phyloP scores from a whole-genome alignment of 257 asterid species.

The Salvia rosmarinus region DNA sequence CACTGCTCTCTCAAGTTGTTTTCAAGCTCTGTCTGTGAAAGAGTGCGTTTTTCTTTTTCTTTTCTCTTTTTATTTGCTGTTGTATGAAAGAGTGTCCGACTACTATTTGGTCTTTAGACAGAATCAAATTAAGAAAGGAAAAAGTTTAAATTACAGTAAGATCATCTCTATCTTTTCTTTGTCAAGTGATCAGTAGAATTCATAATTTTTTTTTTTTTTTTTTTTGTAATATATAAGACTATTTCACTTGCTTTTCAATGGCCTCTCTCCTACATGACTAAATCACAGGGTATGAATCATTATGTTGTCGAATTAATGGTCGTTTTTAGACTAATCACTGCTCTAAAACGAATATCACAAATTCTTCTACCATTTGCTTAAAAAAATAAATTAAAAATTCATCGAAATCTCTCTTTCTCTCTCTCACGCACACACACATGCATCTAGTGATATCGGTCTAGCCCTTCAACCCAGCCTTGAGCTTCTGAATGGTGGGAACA shows the following conservation, averaged over 20 bases:
- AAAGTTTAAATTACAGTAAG: too few species aligned
- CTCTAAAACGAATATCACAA: too few species aligned
- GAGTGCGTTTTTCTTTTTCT: background rate
- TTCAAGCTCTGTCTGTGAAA: constrained; percentile 1
- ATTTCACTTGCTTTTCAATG: too few species aligned
- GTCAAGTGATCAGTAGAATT: too few species aligned
- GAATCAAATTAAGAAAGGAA: background rate
- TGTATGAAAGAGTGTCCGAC: constrained; percentile 2
- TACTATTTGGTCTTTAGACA: background rate
- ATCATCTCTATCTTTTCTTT: too few species aligned
- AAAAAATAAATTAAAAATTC: too few species aligned
- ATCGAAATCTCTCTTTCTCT: too few species aligned
- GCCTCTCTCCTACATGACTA: background rate
- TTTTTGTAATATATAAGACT: too few species aligned
- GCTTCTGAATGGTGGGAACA: constrained; percentile 52
- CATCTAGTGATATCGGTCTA: too few species aligned
- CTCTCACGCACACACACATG: too few species aligned
- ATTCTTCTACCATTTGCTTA: too few species aligned
- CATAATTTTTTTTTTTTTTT: too few species aligned
- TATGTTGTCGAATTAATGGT: background rate
- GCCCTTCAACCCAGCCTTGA: constrained; percentile 47
- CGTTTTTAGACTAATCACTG: background rate
- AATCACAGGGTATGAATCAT: background rate
- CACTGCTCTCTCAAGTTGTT: background rate
- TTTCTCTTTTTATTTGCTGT: background rate